phyloP scores from a whole-genome alignment of 2,329 filamentous ascomycete species.

The Verticillium nonalfalfae region DNA sequence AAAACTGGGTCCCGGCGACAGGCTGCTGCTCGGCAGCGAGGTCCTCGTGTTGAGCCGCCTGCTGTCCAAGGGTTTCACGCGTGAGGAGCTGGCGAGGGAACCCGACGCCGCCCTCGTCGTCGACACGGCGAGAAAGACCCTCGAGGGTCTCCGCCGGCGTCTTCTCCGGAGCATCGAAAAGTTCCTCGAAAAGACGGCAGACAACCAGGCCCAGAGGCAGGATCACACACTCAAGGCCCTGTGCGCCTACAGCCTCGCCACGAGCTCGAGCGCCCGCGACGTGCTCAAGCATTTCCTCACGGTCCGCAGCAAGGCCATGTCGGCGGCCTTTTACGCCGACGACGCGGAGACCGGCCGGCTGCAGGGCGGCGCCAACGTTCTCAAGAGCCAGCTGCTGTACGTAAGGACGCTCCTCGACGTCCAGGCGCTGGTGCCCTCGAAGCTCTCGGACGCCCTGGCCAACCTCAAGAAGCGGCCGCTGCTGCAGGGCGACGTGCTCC shows the following conservation, averaged over 20 bases:
- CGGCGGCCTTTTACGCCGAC: conserved; percentile 48
- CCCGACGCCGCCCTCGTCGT: conserved; percentile 32
- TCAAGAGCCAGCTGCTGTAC: conserved; percentile 65
- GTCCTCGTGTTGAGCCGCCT: conserved; percentile 70
- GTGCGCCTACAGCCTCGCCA: conserved; percentile 75
- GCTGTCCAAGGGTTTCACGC: conserved; percentile 65
- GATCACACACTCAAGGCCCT: conserved; percentile 64
- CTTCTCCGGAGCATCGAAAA: conserved; percentile 64
- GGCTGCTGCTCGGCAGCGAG: conserved; percentile 58
- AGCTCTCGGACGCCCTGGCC: conserved; percentile 62
- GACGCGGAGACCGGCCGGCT: conserved; percentile 14
- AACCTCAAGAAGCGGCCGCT: conserved; percentile 65
- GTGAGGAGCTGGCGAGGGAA: conserved; percentile 24
- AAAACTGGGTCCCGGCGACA: conserved; percentile 32
- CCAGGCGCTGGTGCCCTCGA: conserved; percentile 66
- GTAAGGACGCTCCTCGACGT: conserved; percentile 72
- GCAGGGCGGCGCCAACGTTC: conserved; percentile 37
- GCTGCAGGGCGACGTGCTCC: conserved; percentile 63
- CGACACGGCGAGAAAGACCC: conserved; percentile 56
- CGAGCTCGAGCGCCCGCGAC: conserved; percentile 73
- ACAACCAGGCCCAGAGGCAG: conserved; percentile 32
- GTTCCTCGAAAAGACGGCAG: conserved; percentile 57
- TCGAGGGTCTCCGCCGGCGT: conserved; percentile 55
- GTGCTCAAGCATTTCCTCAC: conserved; percentile 73
- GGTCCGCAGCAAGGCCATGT: conserved; percentile 64